Evolutionary conservation across 2,329 filamentous ascomycete species (phyloP).

Genomic region (Fusarium graminum): DNA sequence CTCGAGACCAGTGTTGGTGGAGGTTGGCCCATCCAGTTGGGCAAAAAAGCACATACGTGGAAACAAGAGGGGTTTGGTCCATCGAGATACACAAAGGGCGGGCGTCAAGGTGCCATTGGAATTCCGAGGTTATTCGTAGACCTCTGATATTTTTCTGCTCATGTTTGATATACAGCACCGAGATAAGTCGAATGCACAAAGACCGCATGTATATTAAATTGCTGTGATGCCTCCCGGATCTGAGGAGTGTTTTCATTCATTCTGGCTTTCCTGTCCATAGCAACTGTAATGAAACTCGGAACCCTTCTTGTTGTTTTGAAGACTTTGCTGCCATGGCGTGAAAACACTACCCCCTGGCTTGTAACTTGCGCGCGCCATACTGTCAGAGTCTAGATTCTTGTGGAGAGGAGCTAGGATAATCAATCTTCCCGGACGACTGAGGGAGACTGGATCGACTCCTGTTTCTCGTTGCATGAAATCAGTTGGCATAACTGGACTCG

Average conservation of each 20-base stretch:
- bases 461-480: background rate
- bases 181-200: conserved; percentile 35
- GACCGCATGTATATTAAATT: conserved; percentile 13
- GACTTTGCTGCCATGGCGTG: background rate
- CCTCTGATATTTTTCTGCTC: conserved; percentile 27
- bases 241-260: background rate
- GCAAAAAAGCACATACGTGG: conserved; percentile 35
- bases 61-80: conserved; percentile 40
- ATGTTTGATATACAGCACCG: conserved; percentile 35
- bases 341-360: background rate
- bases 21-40: conserved; percentile 30
- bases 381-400: background rate
- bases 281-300: background rate
- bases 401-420: background rate
- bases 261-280: background rate
- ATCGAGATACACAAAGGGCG: conserved; percentile 45
- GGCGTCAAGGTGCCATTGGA: conserved; percentile 49
- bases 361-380: background rate
- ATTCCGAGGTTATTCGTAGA: conserved; percentile 36
- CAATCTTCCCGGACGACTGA: background rate
- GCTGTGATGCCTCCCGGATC: background rate
- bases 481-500: background rate
- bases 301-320: background rate
- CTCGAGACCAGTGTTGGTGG: conserved; percentile 36
- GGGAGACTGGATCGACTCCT: background rate